Conservation (phyloP, 2,329 filamentous ascomycete species). For the Microascus cirrosus region DNA sequence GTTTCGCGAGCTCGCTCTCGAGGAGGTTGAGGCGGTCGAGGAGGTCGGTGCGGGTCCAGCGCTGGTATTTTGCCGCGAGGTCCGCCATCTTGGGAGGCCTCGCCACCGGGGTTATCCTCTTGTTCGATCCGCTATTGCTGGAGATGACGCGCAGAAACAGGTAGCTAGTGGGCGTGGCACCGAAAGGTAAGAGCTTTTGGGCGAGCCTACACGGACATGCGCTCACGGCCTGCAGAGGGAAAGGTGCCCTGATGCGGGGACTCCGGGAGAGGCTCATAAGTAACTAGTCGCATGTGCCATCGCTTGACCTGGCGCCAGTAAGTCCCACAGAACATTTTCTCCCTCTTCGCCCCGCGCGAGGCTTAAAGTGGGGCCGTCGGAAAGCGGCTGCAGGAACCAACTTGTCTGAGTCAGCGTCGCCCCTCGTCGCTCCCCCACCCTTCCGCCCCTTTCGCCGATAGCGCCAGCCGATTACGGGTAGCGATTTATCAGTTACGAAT, state of each 20-base stretch:
- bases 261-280: background rate
- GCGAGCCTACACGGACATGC: background rate
- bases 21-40: conserved; percentile 57
- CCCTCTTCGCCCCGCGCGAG: background rate
- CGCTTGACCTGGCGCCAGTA: background rate
- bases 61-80: conserved; percentile 38
- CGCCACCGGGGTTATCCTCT: background rate
- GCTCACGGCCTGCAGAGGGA: background rate
- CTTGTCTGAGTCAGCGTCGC: background rate
- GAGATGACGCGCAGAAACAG: background rate
- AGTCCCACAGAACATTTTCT: background rate
- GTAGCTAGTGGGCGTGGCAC: background rate
- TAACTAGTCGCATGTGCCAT: background rate
- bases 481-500: background rate
- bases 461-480: background rate
- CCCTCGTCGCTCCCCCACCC: background rate
- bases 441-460: background rate
- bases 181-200: background rate
- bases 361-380: no score
- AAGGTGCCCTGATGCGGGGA: background rate
- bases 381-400: no score
- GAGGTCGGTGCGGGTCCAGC: conserved; percentile 58
- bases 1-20: conserved; percentile 51
- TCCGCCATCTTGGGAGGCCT: conserved; percentile 16
- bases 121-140: background rate